Percentiles rank a stretch among this genome's conserved stretches.
Conservation (phyloP, 2,329 filamentous ascomycete species). For the Colletotrichum limetticola region DNA sequence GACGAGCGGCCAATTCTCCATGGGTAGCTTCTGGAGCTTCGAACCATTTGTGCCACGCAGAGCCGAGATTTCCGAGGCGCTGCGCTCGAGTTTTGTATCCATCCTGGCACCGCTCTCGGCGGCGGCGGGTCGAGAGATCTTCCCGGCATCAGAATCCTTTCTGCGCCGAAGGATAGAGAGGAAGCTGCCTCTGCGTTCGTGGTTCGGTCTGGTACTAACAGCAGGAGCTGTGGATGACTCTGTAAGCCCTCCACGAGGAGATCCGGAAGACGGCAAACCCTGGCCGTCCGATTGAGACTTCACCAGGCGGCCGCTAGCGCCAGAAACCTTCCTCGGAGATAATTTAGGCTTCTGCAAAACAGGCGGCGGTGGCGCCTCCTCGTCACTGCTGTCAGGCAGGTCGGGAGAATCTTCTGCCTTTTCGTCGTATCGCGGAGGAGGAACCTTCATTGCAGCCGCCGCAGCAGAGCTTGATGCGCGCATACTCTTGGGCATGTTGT, state of each 20-base stretch:
- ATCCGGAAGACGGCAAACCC: slow-evolving; percentile 52
- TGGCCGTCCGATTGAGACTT: slow-evolving; percentile 37
- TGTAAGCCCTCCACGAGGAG: slow-evolving; percentile 51
- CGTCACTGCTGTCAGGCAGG: slow-evolving; percentile 69
- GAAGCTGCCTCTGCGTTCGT: slow-evolving; percentile 59
- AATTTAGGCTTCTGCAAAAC: slow-evolving; percentile 35
- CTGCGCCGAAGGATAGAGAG: slow-evolving; percentile 74
- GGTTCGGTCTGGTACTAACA: slow-evolving; percentile 40
- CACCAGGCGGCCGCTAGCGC: slow-evolving; percentile 30
- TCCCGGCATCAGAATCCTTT: slow-evolving; percentile 62
- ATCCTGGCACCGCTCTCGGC: slow-evolving; percentile 69
- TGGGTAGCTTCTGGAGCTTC: slow-evolving; percentile 37
- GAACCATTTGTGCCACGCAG: slow-evolving; percentile 50
- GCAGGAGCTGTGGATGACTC: slow-evolving; percentile 38
- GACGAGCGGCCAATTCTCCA: slow-evolving; percentile 61
- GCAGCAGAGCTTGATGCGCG: slow-evolving; percentile 46
- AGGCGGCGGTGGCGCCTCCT: slow-evolving; percentile 38
- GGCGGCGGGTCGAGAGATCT: slow-evolving; percentile 63
- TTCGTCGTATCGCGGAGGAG: slow-evolving; percentile 53
- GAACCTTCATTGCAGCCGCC: slow-evolving; percentile 49
- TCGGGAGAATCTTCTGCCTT: slow-evolving; percentile 64
- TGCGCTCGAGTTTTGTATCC: slow-evolving; percentile 72
- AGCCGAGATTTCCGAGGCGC: slow-evolving; percentile 60
- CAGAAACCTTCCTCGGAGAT: slow-evolving; percentile 34
- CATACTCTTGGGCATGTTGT: slow-evolving; percentile 50